Evolutionary conservation across 2,329 filamentous ascomycete species (phyloP).

Genomic region (Aureobasidium sp.): DNA sequence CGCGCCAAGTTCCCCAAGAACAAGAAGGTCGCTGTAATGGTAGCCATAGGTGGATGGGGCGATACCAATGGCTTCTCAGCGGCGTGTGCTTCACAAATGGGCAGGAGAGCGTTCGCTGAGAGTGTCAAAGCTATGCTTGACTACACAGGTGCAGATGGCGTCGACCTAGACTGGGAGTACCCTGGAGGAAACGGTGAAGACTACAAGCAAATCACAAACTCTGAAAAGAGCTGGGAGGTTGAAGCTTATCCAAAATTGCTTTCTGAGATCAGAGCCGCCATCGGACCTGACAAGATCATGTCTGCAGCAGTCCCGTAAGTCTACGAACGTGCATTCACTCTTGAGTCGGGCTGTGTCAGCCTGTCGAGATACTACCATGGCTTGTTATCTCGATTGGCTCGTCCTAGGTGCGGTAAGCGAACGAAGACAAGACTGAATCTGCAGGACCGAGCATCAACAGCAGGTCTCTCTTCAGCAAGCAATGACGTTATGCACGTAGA

Average conservation of each 20-base stretch:
- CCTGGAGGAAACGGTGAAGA: conserved; percentile 73
- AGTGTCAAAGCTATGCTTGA: conserved; percentile 72
- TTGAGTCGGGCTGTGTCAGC: conserved; percentile 1
- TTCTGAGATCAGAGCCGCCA: conserved; percentile 60
- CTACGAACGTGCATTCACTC: background rate
- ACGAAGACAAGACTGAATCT: too few species aligned
- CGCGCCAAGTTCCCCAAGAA: conserved; percentile 63
- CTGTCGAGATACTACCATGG: background rate
- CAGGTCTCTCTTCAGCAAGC: background rate
- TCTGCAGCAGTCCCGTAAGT: conserved; percentile 69
- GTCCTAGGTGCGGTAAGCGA: too few species aligned
- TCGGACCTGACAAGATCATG: conserved; percentile 66
- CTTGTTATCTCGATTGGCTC: too few species aligned
- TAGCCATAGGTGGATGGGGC: conserved; percentile 82
- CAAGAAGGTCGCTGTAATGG: conserved; percentile 66
- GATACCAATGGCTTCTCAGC: conserved; percentile 69
- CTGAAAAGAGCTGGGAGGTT: conserved; percentile 65
- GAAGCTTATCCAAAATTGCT: conserved; percentile 68
- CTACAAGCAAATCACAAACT: conserved; percentile 70
- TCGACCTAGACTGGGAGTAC: conserved; percentile 76
- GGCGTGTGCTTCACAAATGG: conserved; percentile 58
- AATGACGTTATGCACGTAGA: background rate
- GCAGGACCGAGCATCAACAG: too few species aligned
- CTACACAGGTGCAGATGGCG: conserved; percentile 68
- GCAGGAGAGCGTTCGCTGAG: conserved; percentile 65